Conservation (phyloP, 768 basidiomycete species). For the Phanerochaete sordida region DNA sequence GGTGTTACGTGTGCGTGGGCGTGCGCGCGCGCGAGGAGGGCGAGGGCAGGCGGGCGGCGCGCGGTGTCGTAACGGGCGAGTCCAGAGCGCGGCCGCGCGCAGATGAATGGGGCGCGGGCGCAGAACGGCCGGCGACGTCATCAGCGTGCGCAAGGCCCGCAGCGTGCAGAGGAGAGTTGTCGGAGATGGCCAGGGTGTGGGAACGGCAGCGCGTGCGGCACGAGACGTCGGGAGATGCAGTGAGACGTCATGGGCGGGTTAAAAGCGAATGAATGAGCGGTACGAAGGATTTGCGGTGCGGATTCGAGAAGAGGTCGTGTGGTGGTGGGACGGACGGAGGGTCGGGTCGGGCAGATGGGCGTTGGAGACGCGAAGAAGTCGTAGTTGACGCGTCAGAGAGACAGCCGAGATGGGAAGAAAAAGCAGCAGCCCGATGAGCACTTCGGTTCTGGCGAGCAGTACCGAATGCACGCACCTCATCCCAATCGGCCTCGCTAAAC, state of each 20-base stretch:
- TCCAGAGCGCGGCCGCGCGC: not conserved
- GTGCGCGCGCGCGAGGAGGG: not conserved
- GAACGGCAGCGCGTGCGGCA: not conserved
- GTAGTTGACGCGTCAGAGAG: not conserved
- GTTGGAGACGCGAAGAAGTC: no score
- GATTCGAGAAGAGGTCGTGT: not conserved
- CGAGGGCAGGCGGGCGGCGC: not conserved
- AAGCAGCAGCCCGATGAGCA: constrained; percentile 9
- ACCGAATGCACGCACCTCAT: constrained; percentile 48
- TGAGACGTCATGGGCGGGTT: not conserved
- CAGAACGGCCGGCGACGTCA: no score
- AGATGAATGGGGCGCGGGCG: not conserved
- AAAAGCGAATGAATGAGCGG: no score
- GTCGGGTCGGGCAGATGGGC: not conserved
- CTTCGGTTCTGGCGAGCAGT: constrained; percentile 7
- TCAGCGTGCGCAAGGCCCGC: no score
- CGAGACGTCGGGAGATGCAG: not conserved
- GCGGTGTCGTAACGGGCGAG: not conserved
- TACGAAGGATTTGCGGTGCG: no score
- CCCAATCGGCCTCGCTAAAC: constrained; percentile 68
- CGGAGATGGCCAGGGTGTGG: no score
- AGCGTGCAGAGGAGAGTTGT: no score
- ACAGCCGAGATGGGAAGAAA: not conserved
- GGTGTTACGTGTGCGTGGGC: not conserved
- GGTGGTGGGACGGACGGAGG: not conserved